phyloP scores from a whole-genome alignment of 2,329 filamentous ascomycete genomes.

The Neofusicoccum umdonicola region DNA sequence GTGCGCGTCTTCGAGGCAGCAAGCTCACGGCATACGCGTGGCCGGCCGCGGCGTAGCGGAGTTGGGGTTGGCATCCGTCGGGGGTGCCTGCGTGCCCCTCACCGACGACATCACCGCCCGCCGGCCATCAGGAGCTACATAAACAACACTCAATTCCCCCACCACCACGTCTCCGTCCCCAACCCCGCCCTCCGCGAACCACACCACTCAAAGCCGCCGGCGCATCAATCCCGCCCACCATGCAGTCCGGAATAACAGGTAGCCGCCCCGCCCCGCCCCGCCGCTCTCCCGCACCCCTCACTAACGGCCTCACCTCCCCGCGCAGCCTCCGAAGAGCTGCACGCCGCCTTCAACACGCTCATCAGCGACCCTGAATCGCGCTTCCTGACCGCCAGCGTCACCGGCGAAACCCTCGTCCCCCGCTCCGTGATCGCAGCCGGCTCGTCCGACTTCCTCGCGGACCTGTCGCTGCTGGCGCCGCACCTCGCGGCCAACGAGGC shows the following conservation, averaged over 20 bases:
- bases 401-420: constrained; percentile 66
- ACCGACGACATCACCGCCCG: constrained; percentile 13
- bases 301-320: constrained; percentile 22
- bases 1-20: background rate
- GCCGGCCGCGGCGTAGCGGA: background rate
- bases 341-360: constrained; percentile 68
- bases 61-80: background rate
- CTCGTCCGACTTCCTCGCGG: constrained; percentile 59
- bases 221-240: constrained; percentile 37
- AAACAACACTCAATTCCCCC: constrained; percentile 5
- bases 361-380: constrained; percentile 62
- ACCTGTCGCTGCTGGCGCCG: constrained; percentile 61
- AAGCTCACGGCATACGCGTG: background rate
- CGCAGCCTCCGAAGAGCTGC: constrained; percentile 73
- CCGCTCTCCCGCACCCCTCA: constrained; percentile 12
- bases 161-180: background rate
- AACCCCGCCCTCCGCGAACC: background rate
- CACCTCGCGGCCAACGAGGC: constrained; percentile 66
- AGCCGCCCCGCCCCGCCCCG: constrained; percentile 22
- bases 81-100: background rate
- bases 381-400: constrained; percentile 69
- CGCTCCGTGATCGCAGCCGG: constrained; percentile 51
- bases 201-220: background rate
- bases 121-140: constrained; percentile 16
- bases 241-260: constrained; percentile 81